phyloP scores from a whole-genome alignment of 1,284 basidiomycete species.

The Gomphus bonarii region DNA sequence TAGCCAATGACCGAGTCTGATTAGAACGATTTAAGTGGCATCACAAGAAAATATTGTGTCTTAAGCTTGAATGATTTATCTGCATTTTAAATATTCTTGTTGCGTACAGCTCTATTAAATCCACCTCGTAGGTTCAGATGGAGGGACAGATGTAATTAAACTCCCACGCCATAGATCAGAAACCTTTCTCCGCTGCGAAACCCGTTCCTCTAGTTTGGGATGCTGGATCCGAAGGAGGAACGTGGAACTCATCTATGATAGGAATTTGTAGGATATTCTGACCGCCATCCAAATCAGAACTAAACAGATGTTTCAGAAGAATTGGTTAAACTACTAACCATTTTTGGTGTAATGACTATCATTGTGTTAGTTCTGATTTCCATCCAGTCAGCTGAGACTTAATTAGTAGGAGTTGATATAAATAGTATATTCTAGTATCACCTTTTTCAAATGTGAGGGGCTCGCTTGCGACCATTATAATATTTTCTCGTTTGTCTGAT shows the following conservation, averaged over 20 bases:
- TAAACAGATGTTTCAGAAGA: not conserved
- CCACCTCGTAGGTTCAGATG: not conserved
- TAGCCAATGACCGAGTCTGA: too few species aligned
- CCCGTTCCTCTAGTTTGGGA: slow-evolving; percentile 51
- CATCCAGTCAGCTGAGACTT: slow-evolving; percentile 79
- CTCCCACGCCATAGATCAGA: slow-evolving; percentile 18
- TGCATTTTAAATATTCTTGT: too few species aligned
- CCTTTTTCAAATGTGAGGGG: slow-evolving; percentile 92
- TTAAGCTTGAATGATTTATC: too few species aligned
- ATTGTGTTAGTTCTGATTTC: slow-evolving; percentile 93
- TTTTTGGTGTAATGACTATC: slow-evolving; percentile 84
- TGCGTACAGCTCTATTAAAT: not conserved
- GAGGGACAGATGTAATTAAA: not conserved
- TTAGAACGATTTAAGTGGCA: too few species aligned
- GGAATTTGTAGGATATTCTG: slow-evolving; percentile 89
- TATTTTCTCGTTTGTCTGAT: slow-evolving; percentile 89
- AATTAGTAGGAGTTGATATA: not conserved
- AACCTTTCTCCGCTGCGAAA: slow-evolving; percentile 66
- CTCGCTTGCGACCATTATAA: slow-evolving; percentile 90
- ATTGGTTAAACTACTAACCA: slow-evolving; percentile 20
- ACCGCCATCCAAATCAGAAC: not conserved
- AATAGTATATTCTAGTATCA: slow-evolving; percentile 25
- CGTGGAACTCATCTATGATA: slow-evolving; percentile 86
- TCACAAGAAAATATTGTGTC: too few species aligned
- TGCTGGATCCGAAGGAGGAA: slow-evolving; percentile 66